These are phyloP conservation scores for Nasturtium officinale DNA, from an alignment of 345 rosid species.

Conservation along the genomic window DNA sequence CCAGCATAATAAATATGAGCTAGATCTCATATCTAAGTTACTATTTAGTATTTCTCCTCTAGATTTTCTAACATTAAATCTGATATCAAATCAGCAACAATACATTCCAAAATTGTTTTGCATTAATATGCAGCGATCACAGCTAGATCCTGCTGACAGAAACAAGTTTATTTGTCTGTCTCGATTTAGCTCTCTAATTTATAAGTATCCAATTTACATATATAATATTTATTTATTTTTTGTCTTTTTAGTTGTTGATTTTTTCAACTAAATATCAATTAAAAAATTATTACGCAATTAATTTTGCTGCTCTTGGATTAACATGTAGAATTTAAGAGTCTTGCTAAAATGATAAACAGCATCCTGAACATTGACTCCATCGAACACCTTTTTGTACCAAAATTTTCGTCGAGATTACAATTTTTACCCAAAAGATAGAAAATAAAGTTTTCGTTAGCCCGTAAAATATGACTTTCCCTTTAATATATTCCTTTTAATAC, in stretches of 20 bases:
- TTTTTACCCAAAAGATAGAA: no score
- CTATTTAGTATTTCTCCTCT: constrained; percentile 12
- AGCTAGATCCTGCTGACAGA: constrained; percentile 16
- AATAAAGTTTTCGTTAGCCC: no score
- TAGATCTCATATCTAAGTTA: constrained; percentile 25
- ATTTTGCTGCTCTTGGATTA: no score
- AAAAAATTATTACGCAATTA: no score
- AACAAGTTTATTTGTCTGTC: neutral
- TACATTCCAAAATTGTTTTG: constrained; percentile 8
- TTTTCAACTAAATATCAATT: no score
- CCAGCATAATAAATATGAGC: constrained; percentile 24
- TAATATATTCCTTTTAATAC: no score
- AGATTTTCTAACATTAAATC: constrained; percentile 12
- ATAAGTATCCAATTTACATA: constrained; percentile 12
- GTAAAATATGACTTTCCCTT: no score
- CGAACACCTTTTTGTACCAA: no score
- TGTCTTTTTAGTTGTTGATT: constrained; percentile 19
- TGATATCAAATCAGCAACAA: constrained; percentile 28
- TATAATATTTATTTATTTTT: neutral
- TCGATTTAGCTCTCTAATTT: neutral
- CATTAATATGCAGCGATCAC: constrained; percentile 9
- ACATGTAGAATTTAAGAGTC: no score
- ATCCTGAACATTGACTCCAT: no score
- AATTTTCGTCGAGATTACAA: no score
- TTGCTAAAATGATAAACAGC: no score